Percentiles rank a stretch among this genome's conserved stretches.
Evolutionary conservation across 1,139 yeast species (phyloP).

Genomic region (Pneumocystis sp.): DNA sequence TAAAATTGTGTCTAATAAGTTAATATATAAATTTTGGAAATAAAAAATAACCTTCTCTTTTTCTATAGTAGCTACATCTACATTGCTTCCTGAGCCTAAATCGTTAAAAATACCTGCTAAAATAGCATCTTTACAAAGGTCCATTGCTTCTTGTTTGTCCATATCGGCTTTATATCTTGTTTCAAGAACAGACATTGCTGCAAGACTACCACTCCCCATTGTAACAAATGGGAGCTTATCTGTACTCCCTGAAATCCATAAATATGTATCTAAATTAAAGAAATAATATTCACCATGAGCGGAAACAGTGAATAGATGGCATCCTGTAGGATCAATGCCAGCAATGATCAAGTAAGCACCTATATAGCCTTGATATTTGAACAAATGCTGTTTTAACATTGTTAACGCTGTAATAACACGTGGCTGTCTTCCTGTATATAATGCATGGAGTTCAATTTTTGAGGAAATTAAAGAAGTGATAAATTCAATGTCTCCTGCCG

Average conservation of each 20-base stretch:
- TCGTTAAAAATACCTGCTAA: slow-evolving; percentile 98
- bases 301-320: slow-evolving; percentile 80
- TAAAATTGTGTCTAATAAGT: slow-evolving; percentile 43
- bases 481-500: slow-evolving; percentile 96
- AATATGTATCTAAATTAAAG: slow-evolving; percentile 47
- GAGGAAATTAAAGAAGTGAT: slow-evolving; percentile 86
- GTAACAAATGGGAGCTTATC: slow-evolving; percentile 65
- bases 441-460: slow-evolving; percentile 74
- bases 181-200: slow-evolving; percentile 96
- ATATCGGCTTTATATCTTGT: slow-evolving; percentile 68
- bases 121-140: slow-evolving; percentile 80
- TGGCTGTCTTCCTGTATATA: slow-evolving; percentile 72
- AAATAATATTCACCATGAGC: slow-evolving; percentile 53
- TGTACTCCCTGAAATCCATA: not conserved
- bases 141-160: slow-evolving; percentile 75
- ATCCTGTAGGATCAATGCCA: slow-evolving; percentile 86
- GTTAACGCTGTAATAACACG: slow-evolving; percentile 89
- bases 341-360: slow-evolving; percentile 96
- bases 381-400: slow-evolving; percentile 83
- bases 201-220: slow-evolving; percentile 93
- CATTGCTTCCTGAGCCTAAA: slow-evolving; percentile 95
- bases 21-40: not conserved
- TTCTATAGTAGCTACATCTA: slow-evolving; percentile 93
- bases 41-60: slow-evolving; percentile 33
- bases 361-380: slow-evolving; percentile 90